Base-by-base conservation (phyloP, 495 filamentous ascomycete genomes). In the Talaromyces borbonicus region DNA sequence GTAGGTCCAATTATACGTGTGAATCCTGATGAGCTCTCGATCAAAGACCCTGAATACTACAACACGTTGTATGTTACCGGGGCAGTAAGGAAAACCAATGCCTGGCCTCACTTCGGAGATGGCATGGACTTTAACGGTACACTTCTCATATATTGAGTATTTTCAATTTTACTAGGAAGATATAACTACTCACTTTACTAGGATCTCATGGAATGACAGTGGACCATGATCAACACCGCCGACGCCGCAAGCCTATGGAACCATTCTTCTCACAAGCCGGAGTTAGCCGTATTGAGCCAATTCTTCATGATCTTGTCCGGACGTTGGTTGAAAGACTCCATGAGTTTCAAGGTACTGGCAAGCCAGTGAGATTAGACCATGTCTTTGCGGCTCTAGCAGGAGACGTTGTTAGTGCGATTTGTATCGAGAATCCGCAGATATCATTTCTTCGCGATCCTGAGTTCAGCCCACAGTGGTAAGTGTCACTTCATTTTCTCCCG, bases 361-460 rank as follows among this genome's bases (percentile, higher is more conserved):
- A 42, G 11, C 52, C 58, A 1, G 29, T 71, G 9, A 56, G 57
- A 27, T 25, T 72, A 1, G 52, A 63, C 26, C 52, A 67, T 46
- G 63, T 59, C 0, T 65, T 58, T 27, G 56, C 53, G 32, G 53
- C 52, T 4, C 66, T 61, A 23, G 54, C 69, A 2, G 63, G 56
- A 0, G 68, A 72, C 32, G 60, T 71, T 6, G 54, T 73, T 3
- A 54, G 51, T 23, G 56, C 67, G 25, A 67, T 68, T 23, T 23
- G 33, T 25, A 4, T 25, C 42, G 38, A 45, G 14, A 18, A 49
- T 3, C 2, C 4, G 8, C n/a, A 45, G 30, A 19, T 46, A 33
- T 8, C 3, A 8, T 25, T 18, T 15, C 11, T 22, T 26, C 4
- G 7, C n/a, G 29, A 18, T 16, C 19, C 12, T 24, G 25, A 23